Evolutionary conservation across 768 basidiomycete genomes (phyloP).

Genomic region (Phanerochaete carnosa): DNA sequence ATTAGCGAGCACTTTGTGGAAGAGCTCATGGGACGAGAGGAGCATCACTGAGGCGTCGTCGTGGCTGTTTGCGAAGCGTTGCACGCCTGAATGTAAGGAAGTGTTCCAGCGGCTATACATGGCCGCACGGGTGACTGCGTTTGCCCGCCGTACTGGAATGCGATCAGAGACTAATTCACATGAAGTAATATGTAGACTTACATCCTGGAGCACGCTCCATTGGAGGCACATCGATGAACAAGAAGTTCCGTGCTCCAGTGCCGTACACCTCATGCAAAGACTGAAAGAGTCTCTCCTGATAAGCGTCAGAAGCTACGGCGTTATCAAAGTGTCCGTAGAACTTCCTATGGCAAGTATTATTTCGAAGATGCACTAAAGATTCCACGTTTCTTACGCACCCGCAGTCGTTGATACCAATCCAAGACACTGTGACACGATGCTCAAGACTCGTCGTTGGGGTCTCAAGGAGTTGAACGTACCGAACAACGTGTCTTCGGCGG

Average conservation of each 20-base stretch:
- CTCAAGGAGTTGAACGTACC: slow-evolving; percentile 10
- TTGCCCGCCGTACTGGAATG: background rate
- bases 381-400: slow-evolving; percentile 32
- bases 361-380: background rate
- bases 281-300: slow-evolving; percentile 32
- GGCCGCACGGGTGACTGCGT: background rate
- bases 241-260: slow-evolving; percentile 45
- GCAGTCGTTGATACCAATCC: slow-evolving; percentile 69
- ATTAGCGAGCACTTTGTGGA: slow-evolving; percentile 45
- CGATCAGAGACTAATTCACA: background rate
- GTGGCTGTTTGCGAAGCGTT: slow-evolving; percentile 37
- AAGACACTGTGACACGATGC: slow-evolving; percentile 41
- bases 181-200: slow-evolving; percentile 5
- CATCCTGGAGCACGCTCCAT: slow-evolving; percentile 46
- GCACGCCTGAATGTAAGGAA: slow-evolving; percentile 28
- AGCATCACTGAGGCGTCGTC: slow-evolving; percentile 44
- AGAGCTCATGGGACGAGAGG: slow-evolving; percentile 46
- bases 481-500: slow-evolving; percentile 22
- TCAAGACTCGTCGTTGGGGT: background rate
- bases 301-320: background rate
- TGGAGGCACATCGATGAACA: slow-evolving; percentile 60
- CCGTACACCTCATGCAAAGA: slow-evolving; percentile 48
- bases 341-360: background rate
- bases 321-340: background rate
- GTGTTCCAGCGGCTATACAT: slow-evolving; percentile 43